phyloP scores from a whole-genome alignment of 345 rosid species.

The Cardamine chenopodiifolia region DNA sequence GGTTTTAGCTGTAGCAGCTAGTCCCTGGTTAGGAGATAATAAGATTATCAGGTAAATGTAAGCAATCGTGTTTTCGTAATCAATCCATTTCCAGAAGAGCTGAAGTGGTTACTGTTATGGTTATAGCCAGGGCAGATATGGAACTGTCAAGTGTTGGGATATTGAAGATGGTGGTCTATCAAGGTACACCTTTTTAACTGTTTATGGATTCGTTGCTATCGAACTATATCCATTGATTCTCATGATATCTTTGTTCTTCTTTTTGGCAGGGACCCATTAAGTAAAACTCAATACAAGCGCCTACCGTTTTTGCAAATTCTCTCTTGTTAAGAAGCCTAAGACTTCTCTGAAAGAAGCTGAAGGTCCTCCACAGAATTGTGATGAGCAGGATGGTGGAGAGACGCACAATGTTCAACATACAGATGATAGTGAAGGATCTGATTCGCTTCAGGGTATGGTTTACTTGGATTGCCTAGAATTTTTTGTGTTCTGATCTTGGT shows the following conservation, averaged over 20 bases:
- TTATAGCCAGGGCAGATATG: conserved; percentile 92
- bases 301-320: conserved; percentile 95
- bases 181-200: conserved; percentile 47
- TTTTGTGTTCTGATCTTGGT: background rate
- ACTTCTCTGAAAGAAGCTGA: conserved; percentile 39
- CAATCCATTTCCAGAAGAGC: background rate
- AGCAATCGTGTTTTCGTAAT: background rate
- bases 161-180: conserved; percentile 79
- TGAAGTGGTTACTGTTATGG: background rate
- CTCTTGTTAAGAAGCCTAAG: conserved; percentile 64
- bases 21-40: conserved; percentile 62
- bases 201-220: background rate
- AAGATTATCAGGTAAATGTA: conserved; percentile 69
- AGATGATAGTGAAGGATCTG: conserved; percentile 38
- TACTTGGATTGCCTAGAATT: conserved; percentile 2
- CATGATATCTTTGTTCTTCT: conserved; percentile 1
- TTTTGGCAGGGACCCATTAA: conserved; percentile 59
- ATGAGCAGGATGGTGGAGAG: conserved; percentile 43
- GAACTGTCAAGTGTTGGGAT: conserved; percentile 93
- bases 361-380: conserved; percentile 12
- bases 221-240: conserved; percentile 1
- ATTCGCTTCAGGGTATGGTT: conserved; percentile 47
- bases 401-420: conserved; percentile 26
- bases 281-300: conserved; percentile 63
- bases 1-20: conserved; percentile 64